Evolutionary conservation across 371 early-diverging fungal species (phyloP).

Genomic region (Rhizomucor pusillus): DNA sequence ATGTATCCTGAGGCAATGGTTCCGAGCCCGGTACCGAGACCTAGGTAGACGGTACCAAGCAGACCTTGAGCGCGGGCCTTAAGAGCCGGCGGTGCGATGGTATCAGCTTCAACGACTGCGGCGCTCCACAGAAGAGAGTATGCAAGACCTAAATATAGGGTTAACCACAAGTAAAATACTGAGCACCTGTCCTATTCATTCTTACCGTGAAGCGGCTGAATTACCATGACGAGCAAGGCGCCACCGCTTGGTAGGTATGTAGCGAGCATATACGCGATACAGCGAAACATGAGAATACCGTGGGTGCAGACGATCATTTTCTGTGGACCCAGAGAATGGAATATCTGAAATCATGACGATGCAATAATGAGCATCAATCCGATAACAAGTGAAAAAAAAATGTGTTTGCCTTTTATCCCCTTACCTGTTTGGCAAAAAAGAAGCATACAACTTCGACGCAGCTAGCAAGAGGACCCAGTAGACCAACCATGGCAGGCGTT

Average conservation of each 20-base stretch:
- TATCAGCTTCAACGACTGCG: slow-evolving; percentile 32
- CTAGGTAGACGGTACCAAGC: slow-evolving; percentile 31
- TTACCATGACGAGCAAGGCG: slow-evolving; percentile 21
- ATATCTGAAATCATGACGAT: slow-evolving; percentile 25
- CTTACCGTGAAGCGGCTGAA: slow-evolving; percentile 32
- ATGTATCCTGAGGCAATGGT: slow-evolving; percentile 24
- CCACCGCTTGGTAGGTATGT: slow-evolving; percentile 10
- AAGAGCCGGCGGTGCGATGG: slow-evolving; percentile 19
- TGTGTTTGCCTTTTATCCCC: neutral
- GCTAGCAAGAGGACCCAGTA: slow-evolving; percentile 36
- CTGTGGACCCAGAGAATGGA: slow-evolving; percentile 18
- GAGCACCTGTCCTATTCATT: neutral
- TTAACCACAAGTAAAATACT: too few species aligned
- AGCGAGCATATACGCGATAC: slow-evolving; percentile 23
- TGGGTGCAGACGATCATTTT: slow-evolving; percentile 28
- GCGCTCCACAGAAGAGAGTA: slow-evolving; percentile 38
- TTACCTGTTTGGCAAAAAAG: slow-evolving; percentile 34
- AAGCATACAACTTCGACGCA: slow-evolving; percentile 31
- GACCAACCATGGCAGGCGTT: slow-evolving; percentile 22
- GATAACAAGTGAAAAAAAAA: neutral
- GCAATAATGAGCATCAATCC: neutral
- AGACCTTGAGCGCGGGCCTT: slow-evolving; percentile 34
- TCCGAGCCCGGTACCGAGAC: slow-evolving; percentile 31
- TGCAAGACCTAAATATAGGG: slow-evolving; percentile 8
- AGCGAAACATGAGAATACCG: slow-evolving; percentile 20